phyloP scores from a whole-genome alignment of 371 early-diverging fungal species.

The Cladochytrium tenue region DNA sequence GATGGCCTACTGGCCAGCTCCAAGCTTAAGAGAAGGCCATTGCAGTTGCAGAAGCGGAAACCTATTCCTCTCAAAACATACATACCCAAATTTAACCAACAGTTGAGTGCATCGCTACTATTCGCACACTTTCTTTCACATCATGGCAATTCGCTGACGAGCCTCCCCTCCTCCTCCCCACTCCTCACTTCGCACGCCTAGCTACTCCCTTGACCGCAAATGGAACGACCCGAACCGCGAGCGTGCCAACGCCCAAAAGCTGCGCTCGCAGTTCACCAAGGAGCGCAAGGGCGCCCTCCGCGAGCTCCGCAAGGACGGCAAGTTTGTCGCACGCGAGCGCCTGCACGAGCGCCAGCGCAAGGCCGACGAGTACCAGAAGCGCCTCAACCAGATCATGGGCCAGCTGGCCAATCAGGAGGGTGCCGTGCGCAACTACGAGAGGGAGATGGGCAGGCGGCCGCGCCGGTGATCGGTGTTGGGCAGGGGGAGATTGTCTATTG shows the following conservation, averaged over 20 bases:
- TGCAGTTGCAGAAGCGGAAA: conserved; percentile 80
- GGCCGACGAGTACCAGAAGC: conserved; percentile 81
- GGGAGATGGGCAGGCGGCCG: conserved; percentile 22
- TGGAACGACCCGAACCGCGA: conserved; percentile 75
- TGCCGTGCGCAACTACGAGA: conserved; percentile 47
- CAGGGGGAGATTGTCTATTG: too few relatives aligned
- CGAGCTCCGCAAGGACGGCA: conserved; percentile 90
- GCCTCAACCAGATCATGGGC: conserved; percentile 84
- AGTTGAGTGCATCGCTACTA: conserved; percentile 27
- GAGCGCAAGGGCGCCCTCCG: conserved; percentile 91
- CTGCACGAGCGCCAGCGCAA: conserved; percentile 69
- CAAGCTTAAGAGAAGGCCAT: conserved; percentile 51
- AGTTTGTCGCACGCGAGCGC: conserved; percentile 79
- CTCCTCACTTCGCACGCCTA: conserved; percentile 3
- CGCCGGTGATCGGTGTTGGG: too few relatives aligned
- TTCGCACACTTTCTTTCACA: neutral
- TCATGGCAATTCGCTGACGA: neutral
- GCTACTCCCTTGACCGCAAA: conserved; percentile 71
- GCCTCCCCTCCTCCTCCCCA: neutral
- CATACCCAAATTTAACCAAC: conserved; percentile 87
- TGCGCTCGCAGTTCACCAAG: conserved; percentile 77
- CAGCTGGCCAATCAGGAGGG: conserved; percentile 50
- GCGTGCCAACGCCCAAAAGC: conserved; percentile 70
- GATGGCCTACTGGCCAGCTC: conserved; percentile 26
- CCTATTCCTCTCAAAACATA: conserved; percentile 87